Conservation (phyloP, 208 protist genomes). For the Leptomonas pyrrhocoris region DNA sequence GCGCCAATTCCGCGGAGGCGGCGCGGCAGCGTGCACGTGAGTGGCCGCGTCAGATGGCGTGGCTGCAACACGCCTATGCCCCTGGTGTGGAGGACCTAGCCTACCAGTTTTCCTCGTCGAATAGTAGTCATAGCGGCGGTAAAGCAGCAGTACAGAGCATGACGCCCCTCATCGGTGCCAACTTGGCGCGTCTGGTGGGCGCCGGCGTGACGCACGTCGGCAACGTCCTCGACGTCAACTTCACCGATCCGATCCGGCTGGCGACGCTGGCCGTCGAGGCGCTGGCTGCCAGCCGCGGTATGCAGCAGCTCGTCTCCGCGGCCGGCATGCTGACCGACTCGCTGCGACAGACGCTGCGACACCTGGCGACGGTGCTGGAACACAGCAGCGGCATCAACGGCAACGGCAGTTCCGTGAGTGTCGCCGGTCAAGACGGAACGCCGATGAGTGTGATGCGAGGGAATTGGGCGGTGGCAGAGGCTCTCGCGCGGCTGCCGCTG, state of each 20-base stretch:
- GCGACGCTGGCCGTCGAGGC: slow-evolving; percentile 39
- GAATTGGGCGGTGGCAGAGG: slow-evolving; percentile 30
- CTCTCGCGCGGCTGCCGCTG: slow-evolving; percentile 27
- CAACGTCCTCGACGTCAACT: slow-evolving; percentile 31
- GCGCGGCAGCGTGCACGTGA: slow-evolving; percentile 24
- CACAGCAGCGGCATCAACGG: not conserved
- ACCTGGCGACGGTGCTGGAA: slow-evolving; percentile 30
- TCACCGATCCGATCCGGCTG: slow-evolving; percentile 33
- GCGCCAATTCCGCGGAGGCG: slow-evolving; percentile 13
- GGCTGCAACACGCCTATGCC: slow-evolving; percentile 26
- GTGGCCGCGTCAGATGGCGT: slow-evolving; percentile 22
- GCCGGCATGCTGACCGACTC: slow-evolving; percentile 34
- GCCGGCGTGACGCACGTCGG: slow-evolving; percentile 25
- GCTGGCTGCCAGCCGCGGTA: slow-evolving; percentile 23
- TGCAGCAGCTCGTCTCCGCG: slow-evolving; percentile 40
- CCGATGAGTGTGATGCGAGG: slow-evolving; percentile 8
- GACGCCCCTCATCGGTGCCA: slow-evolving; percentile 1
- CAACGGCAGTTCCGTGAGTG: not conserved
- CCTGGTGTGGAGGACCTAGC: slow-evolving; percentile 13
- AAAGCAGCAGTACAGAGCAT: not conserved
- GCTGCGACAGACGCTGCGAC: slow-evolving; percentile 32
- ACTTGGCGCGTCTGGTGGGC: slow-evolving; percentile 20
- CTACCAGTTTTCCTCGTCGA: slow-evolving; percentile 6
- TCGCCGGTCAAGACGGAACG: not conserved
- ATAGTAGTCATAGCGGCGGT: not conserved